Conservation (phyloP, 2,329 filamentous ascomycete species). For the Chaetomiaceae sp. region DNA sequence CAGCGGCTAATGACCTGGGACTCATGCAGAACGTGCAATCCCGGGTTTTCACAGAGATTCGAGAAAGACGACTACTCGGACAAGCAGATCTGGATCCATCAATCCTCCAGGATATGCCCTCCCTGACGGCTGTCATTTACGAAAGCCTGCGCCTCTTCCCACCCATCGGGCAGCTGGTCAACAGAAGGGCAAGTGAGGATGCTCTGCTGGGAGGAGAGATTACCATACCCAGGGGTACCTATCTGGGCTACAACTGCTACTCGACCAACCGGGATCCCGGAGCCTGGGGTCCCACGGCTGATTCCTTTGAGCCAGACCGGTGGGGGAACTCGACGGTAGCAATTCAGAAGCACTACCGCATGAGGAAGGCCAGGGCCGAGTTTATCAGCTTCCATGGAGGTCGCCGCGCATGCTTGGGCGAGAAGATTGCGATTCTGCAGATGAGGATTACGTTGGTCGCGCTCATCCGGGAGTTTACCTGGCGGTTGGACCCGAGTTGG, state of each 20-base stretch:
- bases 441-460: constrained; percentile 17
- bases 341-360: constrained; percentile 18
- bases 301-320: constrained; percentile 14
- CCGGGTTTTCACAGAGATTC: constrained; percentile 8
- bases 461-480: constrained; percentile 10
- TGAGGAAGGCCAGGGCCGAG: constrained; percentile 14
- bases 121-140: constrained; percentile 40
- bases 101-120: constrained; percentile 34
- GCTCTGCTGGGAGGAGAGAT: constrained; percentile 11
- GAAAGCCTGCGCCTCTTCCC: constrained; percentile 45
- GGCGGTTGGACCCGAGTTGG: constrained; percentile 16
- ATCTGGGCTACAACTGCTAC: constrained; percentile 21
- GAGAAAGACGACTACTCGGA: neutral
- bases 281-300: constrained; percentile 12
- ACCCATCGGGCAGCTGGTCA: constrained; percentile 46
- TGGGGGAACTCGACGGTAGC: constrained; percentile 12
- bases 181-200: constrained; percentile 30
- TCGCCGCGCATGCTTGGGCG: constrained; percentile 16
- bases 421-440: constrained; percentile 19
- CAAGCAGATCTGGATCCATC: constrained; percentile 8
- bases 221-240: constrained; percentile 16
- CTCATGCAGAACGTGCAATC: constrained; percentile 29
- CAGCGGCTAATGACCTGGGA: neutral
- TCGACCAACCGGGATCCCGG: constrained; percentile 18
- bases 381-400: constrained; percentile 22